Percentiles rank a stretch among this genome's conserved stretches.
Conservation (phyloP, 2,329 filamentous ascomycete genomes). For the Zymoseptoria tritici region DNA sequence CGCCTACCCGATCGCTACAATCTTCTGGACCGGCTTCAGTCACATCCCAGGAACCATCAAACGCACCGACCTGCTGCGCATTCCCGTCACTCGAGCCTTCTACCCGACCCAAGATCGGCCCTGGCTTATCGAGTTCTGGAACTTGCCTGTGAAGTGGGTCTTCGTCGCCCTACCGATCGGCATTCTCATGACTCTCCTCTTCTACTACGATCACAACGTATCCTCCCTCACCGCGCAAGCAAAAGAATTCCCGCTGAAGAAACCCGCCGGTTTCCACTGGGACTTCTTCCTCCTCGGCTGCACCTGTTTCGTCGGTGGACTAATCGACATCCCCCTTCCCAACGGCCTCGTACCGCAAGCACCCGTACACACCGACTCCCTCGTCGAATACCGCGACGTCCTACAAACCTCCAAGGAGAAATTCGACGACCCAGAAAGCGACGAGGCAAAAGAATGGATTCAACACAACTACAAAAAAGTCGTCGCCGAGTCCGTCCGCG, state of each 20-base stretch:
- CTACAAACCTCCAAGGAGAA: constrained; percentile 39
- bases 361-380: constrained; percentile 51
- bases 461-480: constrained; percentile 40
- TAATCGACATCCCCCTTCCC: constrained; percentile 51
- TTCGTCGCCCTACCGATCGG: constrained; percentile 49
- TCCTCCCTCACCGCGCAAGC: constrained; percentile 51
- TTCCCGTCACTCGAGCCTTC: constrained; percentile 42
- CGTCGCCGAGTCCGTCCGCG: constrained; percentile 43
- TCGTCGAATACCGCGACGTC: constrained; percentile 36
- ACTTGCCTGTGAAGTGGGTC: constrained; percentile 44
- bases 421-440: constrained; percentile 33
- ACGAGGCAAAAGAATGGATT: constrained; percentile 25
- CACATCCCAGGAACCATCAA: constrained; percentile 44
- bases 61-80: constrained; percentile 34
- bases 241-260: constrained; percentile 48
- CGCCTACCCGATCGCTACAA: constrained; percentile 46
- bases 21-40: constrained; percentile 49
- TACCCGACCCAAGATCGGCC: constrained; percentile 38
- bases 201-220: constrained; percentile 52
- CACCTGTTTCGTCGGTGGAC: constrained; percentile 48
- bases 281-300: constrained; percentile 52
- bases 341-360: constrained; percentile 55
- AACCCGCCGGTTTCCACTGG: constrained; percentile 55
- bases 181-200: constrained; percentile 46
- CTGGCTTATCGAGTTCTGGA: constrained; percentile 50